Evolutionary conservation across 345 rosid species (phyloP), one percentile per base, ranked within the genome.

Genomic region (Carallia brachiata): DNA sequence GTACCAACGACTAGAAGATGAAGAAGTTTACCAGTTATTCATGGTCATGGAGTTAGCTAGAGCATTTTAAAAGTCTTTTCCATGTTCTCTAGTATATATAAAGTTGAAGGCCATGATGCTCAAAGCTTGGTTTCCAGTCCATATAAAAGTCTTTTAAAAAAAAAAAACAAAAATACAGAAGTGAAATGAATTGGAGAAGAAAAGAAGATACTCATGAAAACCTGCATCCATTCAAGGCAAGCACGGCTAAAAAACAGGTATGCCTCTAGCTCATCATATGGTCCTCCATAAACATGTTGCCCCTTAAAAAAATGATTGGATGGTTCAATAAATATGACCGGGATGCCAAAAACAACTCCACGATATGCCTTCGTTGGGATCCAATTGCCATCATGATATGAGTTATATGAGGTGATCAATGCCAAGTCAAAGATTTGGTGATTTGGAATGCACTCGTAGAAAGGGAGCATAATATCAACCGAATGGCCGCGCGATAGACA

Each of bases 221-320:
- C 88, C 83, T 86, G 87, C 90, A 84, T 82, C 87, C 90, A 82
- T 61, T 84, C 90, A 66, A 86, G 86, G 75, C 84, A 86, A 70
- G 90, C 87, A 37, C 90, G 82, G 66, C 83, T 84, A 70, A 84
- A 82, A 64, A 80, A 80, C 80, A 84, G 72, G 70, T 84, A 86
- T 4, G 90, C 90, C 73, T 86, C 88, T 56, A 84, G 69, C 73
- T 86, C 88, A 80, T 84, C 67, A 57, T 80, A 86, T 17, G 83
- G 76, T 73, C 88, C 88, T 47, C 90, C 88, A 68, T 86, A 86
- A 12, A 84, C 84, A 47, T 63, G 68, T 54, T 72, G 70, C 52
- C 90, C 90, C 68, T 77, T 82, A 63, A 86, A 86, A 78, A 84
- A 84, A 23, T 80, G 76, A 71, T 82, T 86, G 34, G 84, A 72